Evolutionary conservation across 2,329 filamentous ascomycete species (phyloP).

Genomic region (Coleophoma cylindrospora): DNA sequence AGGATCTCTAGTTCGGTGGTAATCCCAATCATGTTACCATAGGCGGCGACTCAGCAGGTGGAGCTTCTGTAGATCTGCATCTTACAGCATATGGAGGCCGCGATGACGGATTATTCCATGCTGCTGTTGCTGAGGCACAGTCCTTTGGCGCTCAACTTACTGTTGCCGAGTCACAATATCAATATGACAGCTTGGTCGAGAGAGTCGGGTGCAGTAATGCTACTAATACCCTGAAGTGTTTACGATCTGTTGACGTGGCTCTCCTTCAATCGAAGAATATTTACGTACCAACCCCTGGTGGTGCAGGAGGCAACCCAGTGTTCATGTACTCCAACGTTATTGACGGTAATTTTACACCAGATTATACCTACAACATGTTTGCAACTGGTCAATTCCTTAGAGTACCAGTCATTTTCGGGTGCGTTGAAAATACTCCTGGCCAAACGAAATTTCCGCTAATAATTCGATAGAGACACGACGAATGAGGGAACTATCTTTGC

Average conservation of each 20-base stretch:
- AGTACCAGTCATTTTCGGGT: conserved; percentile 46
- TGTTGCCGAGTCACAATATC: conserved; percentile 41
- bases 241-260: conserved; percentile 35
- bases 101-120: conserved; percentile 44
- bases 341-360: conserved; percentile 46
- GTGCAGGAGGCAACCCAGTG: conserved; percentile 30
- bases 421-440: neutral
- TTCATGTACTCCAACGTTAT: conserved; percentile 52
- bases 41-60: conserved; percentile 65
- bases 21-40: conserved; percentile 63
- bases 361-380: conserved; percentile 45
- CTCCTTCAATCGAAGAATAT: conserved; percentile 38
- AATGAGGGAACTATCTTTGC: conserved; percentile 63
- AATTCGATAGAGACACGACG: conserved; percentile 41
- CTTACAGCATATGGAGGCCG: conserved; percentile 49
- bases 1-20: conserved; percentile 54
- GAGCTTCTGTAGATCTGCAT: conserved; percentile 57
- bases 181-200: conserved; percentile 43
- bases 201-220: conserved; percentile 35
- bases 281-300: conserved; percentile 30
- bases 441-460: too few species aligned
- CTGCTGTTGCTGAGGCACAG: conserved; percentile 43
- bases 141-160: conserved; percentile 46
- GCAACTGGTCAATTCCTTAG: conserved; percentile 43
- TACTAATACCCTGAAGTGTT: conserved; percentile 36